phyloP scores from a whole-genome alignment of 225 moss, liverwort and hornwort genomes.

The Rhytidiadelphus loreus region DNA sequence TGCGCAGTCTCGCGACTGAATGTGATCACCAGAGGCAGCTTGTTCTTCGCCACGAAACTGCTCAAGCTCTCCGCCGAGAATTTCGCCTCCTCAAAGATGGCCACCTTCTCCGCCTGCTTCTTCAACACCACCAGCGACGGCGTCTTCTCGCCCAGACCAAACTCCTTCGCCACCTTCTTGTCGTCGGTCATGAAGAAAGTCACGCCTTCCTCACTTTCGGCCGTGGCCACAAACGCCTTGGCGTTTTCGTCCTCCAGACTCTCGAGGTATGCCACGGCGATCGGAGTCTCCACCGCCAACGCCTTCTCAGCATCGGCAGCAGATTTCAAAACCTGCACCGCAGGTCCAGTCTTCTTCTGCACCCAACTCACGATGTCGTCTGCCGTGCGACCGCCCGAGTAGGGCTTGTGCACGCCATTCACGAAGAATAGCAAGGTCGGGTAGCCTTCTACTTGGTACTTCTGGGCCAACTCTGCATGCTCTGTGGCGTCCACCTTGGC shows the following conservation, averaged over 20 bases:
- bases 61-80: slow-evolving; percentile 37
- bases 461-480: slow-evolving; percentile 25
- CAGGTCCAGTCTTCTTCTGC: slow-evolving; percentile 49
- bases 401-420: slow-evolving; percentile 45
- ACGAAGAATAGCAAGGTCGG: slow-evolving; percentile 67
- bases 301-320: slow-evolving; percentile 32
- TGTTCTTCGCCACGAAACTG: slow-evolving; percentile 47
- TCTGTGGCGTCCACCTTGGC: slow-evolving; percentile 60
- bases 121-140: slow-evolving; percentile 61
- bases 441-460: slow-evolving; percentile 46
- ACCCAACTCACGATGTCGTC: slow-evolving; percentile 70
- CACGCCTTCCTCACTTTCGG: slow-evolving; percentile 52
- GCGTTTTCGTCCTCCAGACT: slow-evolving; percentile 29
- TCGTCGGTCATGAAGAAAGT: slow-evolving; percentile 43
- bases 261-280: slow-evolving; percentile 39
- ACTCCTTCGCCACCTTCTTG: slow-evolving; percentile 33
- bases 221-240: slow-evolving; percentile 22
- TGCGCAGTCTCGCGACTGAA: slow-evolving; percentile 46
- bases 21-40: slow-evolving; percentile 61
- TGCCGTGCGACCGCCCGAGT: slow-evolving; percentile 34
- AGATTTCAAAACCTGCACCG: slow-evolving; percentile 31
- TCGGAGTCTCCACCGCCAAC: slow-evolving; percentile 16
- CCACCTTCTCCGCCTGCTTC: slow-evolving; percentile 42
- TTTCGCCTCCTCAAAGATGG: slow-evolving; percentile 22
- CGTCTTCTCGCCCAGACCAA: slow-evolving; percentile 35